Evolutionary conservation across 345 rosid species (phyloP).

Genomic region (Populus pruinosa): DNA sequence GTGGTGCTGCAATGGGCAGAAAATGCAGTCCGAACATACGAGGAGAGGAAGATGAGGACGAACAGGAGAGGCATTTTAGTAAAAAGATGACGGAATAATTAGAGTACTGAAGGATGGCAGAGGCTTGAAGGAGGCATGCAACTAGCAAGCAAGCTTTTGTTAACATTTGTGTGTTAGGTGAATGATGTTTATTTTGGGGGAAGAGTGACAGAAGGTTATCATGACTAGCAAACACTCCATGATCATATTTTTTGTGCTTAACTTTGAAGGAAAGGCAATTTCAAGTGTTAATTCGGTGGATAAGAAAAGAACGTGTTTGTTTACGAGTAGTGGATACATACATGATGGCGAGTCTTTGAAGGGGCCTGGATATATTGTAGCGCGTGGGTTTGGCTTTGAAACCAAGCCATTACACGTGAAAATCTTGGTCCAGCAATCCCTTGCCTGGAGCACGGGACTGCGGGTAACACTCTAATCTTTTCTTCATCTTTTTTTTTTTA

Average conservation of each 20-base stretch:
- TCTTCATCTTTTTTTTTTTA: no score
- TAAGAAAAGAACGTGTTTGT: background rate
- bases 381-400: conserved; percentile 61
- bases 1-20: conserved; percentile 61
- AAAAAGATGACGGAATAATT: background rate
- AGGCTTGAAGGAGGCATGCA: background rate
- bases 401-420: conserved; percentile 23
- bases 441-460: background rate
- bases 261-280: conserved; percentile 45
- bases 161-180: conserved; percentile 17
- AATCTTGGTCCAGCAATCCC: background rate
- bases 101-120: background rate
- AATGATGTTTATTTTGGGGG: background rate
- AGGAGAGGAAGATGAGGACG: conserved; percentile 25
- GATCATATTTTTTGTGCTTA: conserved; percentile 18
- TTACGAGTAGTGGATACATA: background rate
- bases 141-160: conserved; percentile 5
- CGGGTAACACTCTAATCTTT: no score
- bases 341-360: background rate
- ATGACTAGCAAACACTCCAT: background rate
- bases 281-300: conserved; percentile 12
- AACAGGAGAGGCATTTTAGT: conserved; percentile 23
- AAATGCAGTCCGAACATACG: conserved; percentile 20
- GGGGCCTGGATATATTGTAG: background rate
- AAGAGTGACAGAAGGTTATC: background rate